These are phyloP conservation scores for Rostrohypoxylon terebratum DNA, from an alignment of 495 filamentous ascomycete species.

Conservation along the genomic window DNA sequence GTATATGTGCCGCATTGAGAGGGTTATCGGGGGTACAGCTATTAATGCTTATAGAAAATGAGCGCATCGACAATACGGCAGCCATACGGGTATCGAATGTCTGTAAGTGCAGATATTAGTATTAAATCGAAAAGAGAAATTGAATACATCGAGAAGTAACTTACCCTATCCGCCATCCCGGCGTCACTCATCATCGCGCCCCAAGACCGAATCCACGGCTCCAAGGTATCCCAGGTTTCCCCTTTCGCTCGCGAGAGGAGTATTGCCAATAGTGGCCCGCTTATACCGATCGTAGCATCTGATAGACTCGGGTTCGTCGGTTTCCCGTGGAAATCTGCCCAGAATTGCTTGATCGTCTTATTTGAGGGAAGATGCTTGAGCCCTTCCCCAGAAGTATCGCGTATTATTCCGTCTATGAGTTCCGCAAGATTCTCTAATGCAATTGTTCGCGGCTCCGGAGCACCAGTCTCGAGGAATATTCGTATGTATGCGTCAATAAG, in stretches of 20 bases:
- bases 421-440: slow-evolving; percentile 53
- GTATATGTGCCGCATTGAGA: slow-evolving; percentile 44
- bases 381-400: not conserved
- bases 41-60: slow-evolving; percentile 51
- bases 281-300: slow-evolving; percentile 58
- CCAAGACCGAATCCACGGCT: slow-evolving; percentile 52
- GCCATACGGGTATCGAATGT: slow-evolving; percentile 74
- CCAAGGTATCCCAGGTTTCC: slow-evolving; percentile 30
- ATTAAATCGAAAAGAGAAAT: not conserved
- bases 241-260: slow-evolving; percentile 17
- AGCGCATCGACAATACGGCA: slow-evolving; percentile 57
- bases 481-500: slow-evolving; percentile 35
- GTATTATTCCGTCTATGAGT: slow-evolving; percentile 49
- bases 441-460: slow-evolving; percentile 53
- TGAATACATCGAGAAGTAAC: slow-evolving; percentile 10
- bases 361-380: slow-evolving; percentile 37
- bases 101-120: slow-evolving; percentile 52
- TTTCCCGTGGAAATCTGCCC: slow-evolving; percentile 48
- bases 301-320: slow-evolving; percentile 58
- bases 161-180: slow-evolving; percentile 59
- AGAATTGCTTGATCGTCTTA: slow-evolving; percentile 44
- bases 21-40: slow-evolving; percentile 28
- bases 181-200: slow-evolving; percentile 58
- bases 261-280: slow-evolving; percentile 58
- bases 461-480: slow-evolving; percentile 39